Evolutionary conservation across 352 stramenopile genomes (phyloP).

Genomic region (Phytophthora rubi): DNA sequence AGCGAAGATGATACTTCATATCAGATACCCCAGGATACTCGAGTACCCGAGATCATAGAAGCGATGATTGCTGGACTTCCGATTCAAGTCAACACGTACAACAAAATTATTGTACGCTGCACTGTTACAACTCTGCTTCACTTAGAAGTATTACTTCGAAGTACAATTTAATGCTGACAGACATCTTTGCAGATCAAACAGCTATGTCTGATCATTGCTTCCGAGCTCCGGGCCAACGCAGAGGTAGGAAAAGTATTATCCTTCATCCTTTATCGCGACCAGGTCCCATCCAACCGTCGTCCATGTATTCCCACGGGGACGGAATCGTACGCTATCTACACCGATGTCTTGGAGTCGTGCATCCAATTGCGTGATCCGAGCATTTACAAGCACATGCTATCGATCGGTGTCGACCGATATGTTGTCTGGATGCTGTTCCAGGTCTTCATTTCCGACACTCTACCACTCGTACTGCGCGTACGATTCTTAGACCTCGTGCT

Average conservation of each 20-base stretch:
- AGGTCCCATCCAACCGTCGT: constrained; percentile 49
- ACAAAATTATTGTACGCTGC: constrained; percentile 40
- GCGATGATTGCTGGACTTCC: constrained; percentile 32
- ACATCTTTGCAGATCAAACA: constrained; percentile 19
- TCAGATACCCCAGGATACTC: constrained; percentile 22
- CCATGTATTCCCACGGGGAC: constrained; percentile 47
- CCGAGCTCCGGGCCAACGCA: constrained; percentile 42
- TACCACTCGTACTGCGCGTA: constrained; percentile 50
- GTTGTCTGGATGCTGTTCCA: constrained; percentile 50
- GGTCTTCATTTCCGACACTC: constrained; percentile 37
- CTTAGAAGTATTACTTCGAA: too few species aligned
- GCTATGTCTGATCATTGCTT: constrained; percentile 40
- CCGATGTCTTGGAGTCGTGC: constrained; percentile 50
- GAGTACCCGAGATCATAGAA: constrained; percentile 41
- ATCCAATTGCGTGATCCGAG: constrained; percentile 41
- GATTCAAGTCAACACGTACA: constrained; percentile 45
- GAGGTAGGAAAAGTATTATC: constrained; percentile 53
- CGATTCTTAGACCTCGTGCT: constrained; percentile 57
- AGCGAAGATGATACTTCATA: constrained; percentile 19
- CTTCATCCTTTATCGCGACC: constrained; percentile 61
- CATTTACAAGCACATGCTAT: constrained; percentile 52
- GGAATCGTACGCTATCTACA: constrained; percentile 47
- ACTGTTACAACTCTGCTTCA: too few species aligned
- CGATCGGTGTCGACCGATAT: constrained; percentile 36
- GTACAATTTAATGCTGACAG: too few species aligned